Evolutionary conservation across 768 basidiomycete genomes (phyloP), one percentile per base, ranked within the genome.

Genomic region (Lactarius trivialis): DNA sequence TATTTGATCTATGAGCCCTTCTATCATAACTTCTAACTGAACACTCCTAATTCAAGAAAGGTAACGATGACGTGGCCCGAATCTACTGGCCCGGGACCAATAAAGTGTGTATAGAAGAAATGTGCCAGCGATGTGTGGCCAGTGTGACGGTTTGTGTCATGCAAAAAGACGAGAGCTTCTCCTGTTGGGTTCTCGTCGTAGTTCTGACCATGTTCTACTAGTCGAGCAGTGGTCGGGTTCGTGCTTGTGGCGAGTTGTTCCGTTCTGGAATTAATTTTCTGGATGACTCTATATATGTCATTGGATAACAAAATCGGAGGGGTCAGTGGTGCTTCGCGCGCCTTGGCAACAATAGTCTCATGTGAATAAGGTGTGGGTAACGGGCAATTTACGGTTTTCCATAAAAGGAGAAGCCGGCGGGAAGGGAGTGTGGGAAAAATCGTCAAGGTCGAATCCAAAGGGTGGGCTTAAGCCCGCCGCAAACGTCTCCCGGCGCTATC

Each of bases 331-430:
- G n/a, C 43, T 45, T 43, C 41, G 41, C 39, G 19, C n/a, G 21
- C 24, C 45, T 48, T 48, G 45, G 26, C 45, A 48, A 48, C 45
- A 15, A 39, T 15, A 39, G 39, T 39, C 39, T 48, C 45, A 48
- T 48, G 45, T 48, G 45, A 48, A 48, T 48, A 45, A 45, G 43
- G 43, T 45, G 11, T 45, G 51, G 51, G 51, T 52, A 33, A 33
- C 21, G 51, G 51, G 28, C 28, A 52, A 9, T n/a, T 17, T 30
- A 52, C 32, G 51, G 51, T n/a, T 7, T 15, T 9, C 51, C 43
- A 6, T 50, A 63, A 63, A 63, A 63, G 62, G 62, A 59, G 53
- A 63, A 50, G 45, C 62, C 62, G 62, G 62, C 62, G 62, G 62
- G 30, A 59, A 3, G 24, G 14, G 2, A 41, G 55, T 24, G 60